Percentiles rank a stretch among this genome's conserved stretches.
These are phyloP conservation scores for Silene coronaria DNA, from an alignment of 179 eudicot genomes.

Conservation along the genomic window DNA sequence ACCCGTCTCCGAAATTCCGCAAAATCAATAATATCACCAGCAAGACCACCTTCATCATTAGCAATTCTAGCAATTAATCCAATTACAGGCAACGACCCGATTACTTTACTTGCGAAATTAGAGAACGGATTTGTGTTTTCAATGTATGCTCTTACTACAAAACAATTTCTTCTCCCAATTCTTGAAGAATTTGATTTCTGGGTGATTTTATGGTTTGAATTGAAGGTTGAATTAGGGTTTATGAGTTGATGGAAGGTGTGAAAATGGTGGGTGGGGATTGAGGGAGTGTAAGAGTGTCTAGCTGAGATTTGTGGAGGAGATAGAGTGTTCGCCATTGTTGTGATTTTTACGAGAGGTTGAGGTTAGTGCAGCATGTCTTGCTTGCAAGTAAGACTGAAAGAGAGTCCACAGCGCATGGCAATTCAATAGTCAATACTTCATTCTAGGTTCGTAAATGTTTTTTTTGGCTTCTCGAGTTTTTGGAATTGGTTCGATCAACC, in stretches of 20 bases:
- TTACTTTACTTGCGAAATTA: constrained; percentile 51
- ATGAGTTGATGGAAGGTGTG: constrained; percentile 6
- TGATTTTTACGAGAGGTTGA: constrained; percentile 19
- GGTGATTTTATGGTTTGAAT: neutral
- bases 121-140: constrained; percentile 49
- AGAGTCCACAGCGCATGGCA: too few relatives aligned
- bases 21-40: constrained; percentile 63
- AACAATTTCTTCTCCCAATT: constrained; percentile 16
- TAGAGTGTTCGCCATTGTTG: constrained; percentile 20
- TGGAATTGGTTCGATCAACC: too few relatives aligned
- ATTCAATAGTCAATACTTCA: too few relatives aligned
- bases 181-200: constrained; percentile 12
- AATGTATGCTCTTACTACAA: constrained; percentile 43
- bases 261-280: neutral
- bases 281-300: constrained; percentile 18
- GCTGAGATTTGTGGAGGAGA: constrained; percentile 25
- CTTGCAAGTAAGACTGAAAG: too few relatives aligned
- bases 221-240: neutral
- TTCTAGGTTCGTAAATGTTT: too few relatives aligned
- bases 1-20: constrained; percentile 73
- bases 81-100: constrained; percentile 61
- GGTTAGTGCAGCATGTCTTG: constrained; percentile 10
- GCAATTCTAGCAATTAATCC: constrained; percentile 66
- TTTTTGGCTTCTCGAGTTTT: too few relatives aligned
- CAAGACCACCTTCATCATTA: constrained; percentile 68